A percentile compares a stretch with the other conserved stretches of the same genome.
phyloP scores from a whole-genome alignment of 768 basidiomycete species.

The Rossbeevera mucosa region DNA sequence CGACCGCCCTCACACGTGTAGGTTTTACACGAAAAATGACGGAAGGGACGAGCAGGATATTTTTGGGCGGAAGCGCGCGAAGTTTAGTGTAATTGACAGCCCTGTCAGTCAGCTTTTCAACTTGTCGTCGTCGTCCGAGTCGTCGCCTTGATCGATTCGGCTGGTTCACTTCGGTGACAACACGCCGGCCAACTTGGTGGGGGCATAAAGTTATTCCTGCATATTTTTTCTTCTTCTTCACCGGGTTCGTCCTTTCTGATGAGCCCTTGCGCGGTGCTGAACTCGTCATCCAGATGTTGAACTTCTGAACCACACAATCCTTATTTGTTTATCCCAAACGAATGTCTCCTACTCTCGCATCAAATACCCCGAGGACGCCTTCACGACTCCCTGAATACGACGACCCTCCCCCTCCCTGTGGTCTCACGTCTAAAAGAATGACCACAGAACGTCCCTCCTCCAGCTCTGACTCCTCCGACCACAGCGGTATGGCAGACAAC shows the following conservation, averaged over 20 bases:
- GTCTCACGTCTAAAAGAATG: conserved; percentile 23
- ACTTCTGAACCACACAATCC: conserved; percentile 18
- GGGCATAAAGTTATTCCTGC: background rate
- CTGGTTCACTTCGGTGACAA: background rate
- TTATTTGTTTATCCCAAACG: conserved; percentile 24
- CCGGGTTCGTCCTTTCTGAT: background rate
- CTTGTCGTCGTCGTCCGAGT: conserved; percentile 1
- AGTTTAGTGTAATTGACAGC: conserved; percentile 16
- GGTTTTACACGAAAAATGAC: background rate
- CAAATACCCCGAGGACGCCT: conserved; percentile 11
- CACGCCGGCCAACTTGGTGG: background rate
- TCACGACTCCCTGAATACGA: conserved; percentile 22
- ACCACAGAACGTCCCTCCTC: conserved; percentile 23
- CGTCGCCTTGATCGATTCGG: background rate
- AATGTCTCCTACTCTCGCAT: conserved; percentile 23
- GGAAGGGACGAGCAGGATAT: background rate
- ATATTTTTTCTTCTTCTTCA: background rate
- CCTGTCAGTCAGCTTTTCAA: conserved; percentile 7
- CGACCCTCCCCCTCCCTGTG: background rate
- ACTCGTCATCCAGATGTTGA: conserved; percentile 10
- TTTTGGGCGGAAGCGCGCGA: conserved; percentile 3
- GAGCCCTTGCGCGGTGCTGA: background rate
- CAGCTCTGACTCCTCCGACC: conserved; percentile 42
- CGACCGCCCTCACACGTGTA: conserved; percentile 3
- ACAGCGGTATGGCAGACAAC: conserved; percentile 55